Base-by-base conservation (phyloP, 345 rosid genomes). In the Passiflora organensis region DNA sequence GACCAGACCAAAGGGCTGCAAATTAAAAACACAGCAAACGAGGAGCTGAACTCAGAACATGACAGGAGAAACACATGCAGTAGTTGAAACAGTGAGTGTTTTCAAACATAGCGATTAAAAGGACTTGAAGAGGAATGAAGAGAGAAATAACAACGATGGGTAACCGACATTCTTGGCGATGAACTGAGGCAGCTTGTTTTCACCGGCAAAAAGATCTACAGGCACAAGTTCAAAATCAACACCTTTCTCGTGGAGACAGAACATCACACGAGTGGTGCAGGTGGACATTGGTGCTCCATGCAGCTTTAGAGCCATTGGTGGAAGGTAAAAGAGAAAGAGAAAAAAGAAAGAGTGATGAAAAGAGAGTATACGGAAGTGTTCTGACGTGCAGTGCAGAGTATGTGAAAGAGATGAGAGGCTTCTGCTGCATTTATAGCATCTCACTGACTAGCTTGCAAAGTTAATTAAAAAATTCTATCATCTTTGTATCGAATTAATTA, bases 1-100 rank as follows among this genome's bases (percentile, higher is more conserved):
- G 68, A 90, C 66, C 56, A 58, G 81, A 28, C 97, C 97, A 17
- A 90, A 90, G 13, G 97, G 96, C 96, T 49, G 43, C 43, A 41
- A 6, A 41, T 15, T 8, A 41, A 15, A 41, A 41, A 15, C 4
- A 6, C 6, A 13, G 9, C 5, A 14, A 10, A 14, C 4, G 14
- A 41, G n/a, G 13, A 11, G 14, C 15, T 41, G 13, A 41, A 1
- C 13, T 41, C 43, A 41, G 43, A 15, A 41, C 43, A 41, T 4
- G 4, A 36, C 17, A 23, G n/a, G 2, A 41, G 2, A 41, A 19
- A 19, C 9, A 2, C 1, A 19, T 19, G 1, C 13, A 2, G 32
- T 2, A 34, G 48, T n/a, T 0, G 5, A 25, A 22, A 15, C 8
- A 10, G n/a, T 14, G n/a, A 1, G 13, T 41, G n/a, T 6, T 0